Evolutionary conservation across 2,329 filamentous ascomycete genomes (phyloP).

Genomic region (Cytospora leucostoma): DNA sequence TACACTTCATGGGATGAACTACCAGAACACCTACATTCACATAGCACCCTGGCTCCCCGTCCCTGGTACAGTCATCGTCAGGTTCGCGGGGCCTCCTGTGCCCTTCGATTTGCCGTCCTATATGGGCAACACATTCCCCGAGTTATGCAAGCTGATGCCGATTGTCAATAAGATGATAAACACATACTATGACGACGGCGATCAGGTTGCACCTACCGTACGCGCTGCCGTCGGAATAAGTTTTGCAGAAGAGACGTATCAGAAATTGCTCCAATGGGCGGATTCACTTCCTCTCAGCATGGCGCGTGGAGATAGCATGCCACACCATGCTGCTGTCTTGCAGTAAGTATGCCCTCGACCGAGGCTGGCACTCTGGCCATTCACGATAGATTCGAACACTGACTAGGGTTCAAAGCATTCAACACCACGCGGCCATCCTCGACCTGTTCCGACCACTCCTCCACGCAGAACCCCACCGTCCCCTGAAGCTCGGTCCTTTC

Average conservation of each 20-base stretch:
- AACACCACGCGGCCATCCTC: conserved; percentile 25
- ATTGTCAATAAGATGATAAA: conserved; percentile 24
- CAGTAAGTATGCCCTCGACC: conserved; percentile 23
- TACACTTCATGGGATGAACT: conserved; percentile 21
- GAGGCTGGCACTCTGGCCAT: neutral
- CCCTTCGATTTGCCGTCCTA: conserved; percentile 28
- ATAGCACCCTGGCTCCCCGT: conserved; percentile 20
- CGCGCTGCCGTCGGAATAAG: conserved; percentile 20
- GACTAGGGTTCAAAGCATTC: conserved; percentile 13
- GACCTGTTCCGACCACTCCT: conserved; percentile 29
- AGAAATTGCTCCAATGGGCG: conserved; percentile 30
- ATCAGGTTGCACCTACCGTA: conserved; percentile 8
- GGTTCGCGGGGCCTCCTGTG: conserved; percentile 3
- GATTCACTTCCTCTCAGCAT: conserved; percentile 23
- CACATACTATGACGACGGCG: conserved; percentile 25
- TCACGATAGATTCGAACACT: neutral
- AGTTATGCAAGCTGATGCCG: conserved; percentile 27
- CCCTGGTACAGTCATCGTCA: conserved; percentile 16
- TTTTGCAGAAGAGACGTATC: conserved; percentile 28
- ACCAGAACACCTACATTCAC: conserved; percentile 13
- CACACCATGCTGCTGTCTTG: conserved; percentile 21
- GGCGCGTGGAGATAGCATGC: conserved; percentile 13
- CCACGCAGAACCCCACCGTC: neutral
- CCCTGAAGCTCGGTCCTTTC: conserved; percentile 7
- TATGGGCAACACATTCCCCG: conserved; percentile 28